Conservation (phyloP, 805 yeast species). For the Lipomyces kockii region DNA sequence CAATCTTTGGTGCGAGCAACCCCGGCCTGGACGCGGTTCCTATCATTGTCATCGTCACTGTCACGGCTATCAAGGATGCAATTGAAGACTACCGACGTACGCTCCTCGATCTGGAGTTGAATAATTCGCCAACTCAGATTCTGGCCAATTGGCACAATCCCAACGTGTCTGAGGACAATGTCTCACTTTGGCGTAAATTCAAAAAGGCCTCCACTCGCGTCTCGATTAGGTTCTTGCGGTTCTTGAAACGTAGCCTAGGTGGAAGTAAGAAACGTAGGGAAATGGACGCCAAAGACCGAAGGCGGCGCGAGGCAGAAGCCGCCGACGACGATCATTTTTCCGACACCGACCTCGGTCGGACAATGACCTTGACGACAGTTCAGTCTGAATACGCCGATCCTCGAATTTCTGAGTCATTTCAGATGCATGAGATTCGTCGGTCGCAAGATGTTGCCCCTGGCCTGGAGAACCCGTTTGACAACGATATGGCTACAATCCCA, state of each 20-base stretch:
- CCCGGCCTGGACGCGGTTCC: constrained; percentile 83
- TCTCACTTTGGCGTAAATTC: constrained; percentile 69
- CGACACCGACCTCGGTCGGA: constrained; percentile 20
- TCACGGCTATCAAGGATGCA: constrained; percentile 78
- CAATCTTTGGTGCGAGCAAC: constrained; percentile 71
- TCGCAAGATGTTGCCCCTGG: constrained; percentile 7
- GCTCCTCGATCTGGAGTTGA: constrained; percentile 66
- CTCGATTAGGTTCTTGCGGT: constrained; percentile 17
- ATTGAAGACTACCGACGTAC: constrained; percentile 75
- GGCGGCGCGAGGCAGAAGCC: constrained; percentile 19
- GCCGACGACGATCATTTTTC: constrained; percentile 28
- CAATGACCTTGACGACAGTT: constrained; percentile 18
- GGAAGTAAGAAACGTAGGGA: constrained; percentile 24
- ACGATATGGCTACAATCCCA: neutral
- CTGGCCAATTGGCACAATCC: constrained; percentile 59
- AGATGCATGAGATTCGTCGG: constrained; percentile 32
- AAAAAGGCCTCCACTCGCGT: constrained; percentile 58
- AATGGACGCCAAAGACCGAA: constrained; percentile 23
- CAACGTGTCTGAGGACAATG: constrained; percentile 59
- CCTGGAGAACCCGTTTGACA: constrained; percentile 20
- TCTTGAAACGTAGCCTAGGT: constrained; percentile 20
- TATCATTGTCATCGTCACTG: constrained; percentile 72
- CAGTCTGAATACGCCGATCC: constrained; percentile 11
- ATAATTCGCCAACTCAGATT: constrained; percentile 65
- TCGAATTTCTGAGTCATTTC: constrained; percentile 28